Evolutionary conservation across 2,329 filamentous ascomycete species (phyloP), one percentile per base, ranked within the genome.

Genomic region (Diaporthe sp.): DNA sequence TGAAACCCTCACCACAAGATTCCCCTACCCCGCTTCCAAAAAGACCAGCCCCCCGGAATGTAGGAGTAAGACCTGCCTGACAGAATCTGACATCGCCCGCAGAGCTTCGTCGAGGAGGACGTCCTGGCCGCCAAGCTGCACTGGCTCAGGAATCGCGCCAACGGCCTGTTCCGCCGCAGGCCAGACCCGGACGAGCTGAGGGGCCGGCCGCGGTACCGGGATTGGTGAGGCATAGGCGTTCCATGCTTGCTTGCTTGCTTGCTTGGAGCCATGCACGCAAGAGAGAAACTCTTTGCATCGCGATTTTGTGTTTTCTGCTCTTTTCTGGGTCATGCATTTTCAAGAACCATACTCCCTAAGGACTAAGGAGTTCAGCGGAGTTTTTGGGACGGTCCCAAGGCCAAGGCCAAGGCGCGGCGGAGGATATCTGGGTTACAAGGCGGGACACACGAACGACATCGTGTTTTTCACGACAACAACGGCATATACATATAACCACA

Each of bases 201-300:
- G 44, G 75, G 75, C 34, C 75, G 75, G 37, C 61, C 39, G 25
- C 44, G 68, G n/a, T 71, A 73, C 22, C 75, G 73, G 31, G 73
- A 76, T n/a, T 75, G 70, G 53, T 31, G 68, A 73, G 25, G 53
- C 55, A 15, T 62, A 19, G 17, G 31, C 31, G 31, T 1, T 31
- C 31, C 1, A 31, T 28, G 28, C 28, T 28, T 28, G 3, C 28
- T n/a, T n/a, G n/a, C n/a, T 31, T 31, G 31, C 31, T 31, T 31
- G 31, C 31, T 31, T 15, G 37, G 12, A 39, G n/a, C 9, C n/a
- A 67, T 28, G 60, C 39, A 44, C 51, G 4, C 12, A 44, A 8
- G n/a, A 53, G 51, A 17, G 12, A 17, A 17, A 2, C 51, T 8
- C 5, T 15, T 46, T 44, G 10, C 34, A 28, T 44, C 7, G 17